A percentile compares a stretch with the other conserved stretches of the same genome.
Evolutionary conservation across 768 basidiomycete genomes (phyloP).

Genomic region (Suillus fuscotomentosus): DNA sequence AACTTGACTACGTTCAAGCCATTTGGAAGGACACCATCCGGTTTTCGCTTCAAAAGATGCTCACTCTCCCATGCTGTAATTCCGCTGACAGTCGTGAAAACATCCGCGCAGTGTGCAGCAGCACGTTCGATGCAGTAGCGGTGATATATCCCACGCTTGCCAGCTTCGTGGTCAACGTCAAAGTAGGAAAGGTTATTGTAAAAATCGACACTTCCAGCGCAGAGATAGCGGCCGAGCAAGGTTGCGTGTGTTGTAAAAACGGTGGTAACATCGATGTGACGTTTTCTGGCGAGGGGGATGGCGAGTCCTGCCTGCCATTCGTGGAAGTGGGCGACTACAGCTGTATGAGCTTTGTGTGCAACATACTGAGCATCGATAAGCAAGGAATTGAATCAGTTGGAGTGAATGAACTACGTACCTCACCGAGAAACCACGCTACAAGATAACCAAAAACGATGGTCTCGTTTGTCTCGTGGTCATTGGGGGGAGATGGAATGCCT

Average conservation of each 20-base stretch:
- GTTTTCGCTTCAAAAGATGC: slow-evolving; percentile 95
- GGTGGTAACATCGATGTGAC: slow-evolving; percentile 97
- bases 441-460: slow-evolving; percentile 97
- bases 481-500: slow-evolving; percentile 94
- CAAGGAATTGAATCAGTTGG: slow-evolving; percentile 5
- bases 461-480: slow-evolving; percentile 98
- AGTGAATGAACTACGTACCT: slow-evolving; percentile 52
- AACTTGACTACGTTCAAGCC: slow-evolving; percentile 99
- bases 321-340: slow-evolving; percentile 97
- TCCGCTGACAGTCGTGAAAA: slow-evolving; percentile 97
- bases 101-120: slow-evolving; percentile 92
- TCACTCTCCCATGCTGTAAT: slow-evolving; percentile 98
- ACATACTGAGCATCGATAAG: slow-evolving; percentile 56
- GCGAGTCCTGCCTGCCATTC: slow-evolving; percentile 99
- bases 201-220: slow-evolving; percentile 97
- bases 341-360: slow-evolving; percentile 73
- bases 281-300: slow-evolving; percentile 91
- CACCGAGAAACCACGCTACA: slow-evolving; percentile 99
- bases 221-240: slow-evolving; percentile 96
- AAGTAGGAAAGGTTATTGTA: slow-evolving; percentile 99
- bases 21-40: slow-evolving; percentile 95
- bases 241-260: slow-evolving; percentile 99
- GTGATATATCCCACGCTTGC: slow-evolving; percentile 98
- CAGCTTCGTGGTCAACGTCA: slow-evolving; percentile 98
- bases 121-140: slow-evolving; percentile 96